phyloP scores from a whole-genome alignment of 176 grass and related monocot species.

The Tillandsia fasciculata region DNA sequence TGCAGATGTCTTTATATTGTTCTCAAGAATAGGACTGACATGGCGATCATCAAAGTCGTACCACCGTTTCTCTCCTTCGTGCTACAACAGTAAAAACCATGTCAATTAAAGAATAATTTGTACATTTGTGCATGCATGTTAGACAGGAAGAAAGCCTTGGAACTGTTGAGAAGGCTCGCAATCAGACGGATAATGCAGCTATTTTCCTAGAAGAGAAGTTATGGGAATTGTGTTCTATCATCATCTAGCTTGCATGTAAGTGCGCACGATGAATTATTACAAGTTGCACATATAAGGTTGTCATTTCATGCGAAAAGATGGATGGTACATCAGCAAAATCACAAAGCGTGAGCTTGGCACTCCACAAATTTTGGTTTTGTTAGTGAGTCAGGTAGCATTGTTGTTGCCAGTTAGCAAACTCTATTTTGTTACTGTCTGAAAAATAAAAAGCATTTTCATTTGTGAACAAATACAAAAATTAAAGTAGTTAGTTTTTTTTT shows the following conservation, averaged over 20 bases:
- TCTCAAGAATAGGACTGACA: slow-evolving; percentile 51
- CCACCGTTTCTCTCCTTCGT: slow-evolving; percentile 64
- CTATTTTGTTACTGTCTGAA: too few species aligned
- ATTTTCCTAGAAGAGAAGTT: not conserved
- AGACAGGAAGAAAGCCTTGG: not conserved
- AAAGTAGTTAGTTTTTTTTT: too few species aligned
- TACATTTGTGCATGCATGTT: not conserved
- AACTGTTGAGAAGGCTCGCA: not conserved
- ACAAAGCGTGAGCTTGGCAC: too few species aligned
- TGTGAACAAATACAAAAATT: too few species aligned
- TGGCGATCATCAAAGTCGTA: slow-evolving; percentile 82
- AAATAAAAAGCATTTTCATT: too few species aligned
- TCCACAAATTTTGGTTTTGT: too few species aligned
- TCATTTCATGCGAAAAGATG: too few species aligned
- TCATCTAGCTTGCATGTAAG: not conserved
- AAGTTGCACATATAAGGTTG: too few species aligned
- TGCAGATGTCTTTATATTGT: slow-evolving; percentile 66
- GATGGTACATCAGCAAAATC: too few species aligned
- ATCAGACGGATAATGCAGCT: not conserved
- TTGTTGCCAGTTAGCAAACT: too few species aligned
- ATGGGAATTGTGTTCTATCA: not conserved
- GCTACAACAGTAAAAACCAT: slow-evolving; percentile 34
- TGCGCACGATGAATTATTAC: too few species aligned
- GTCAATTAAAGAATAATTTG: slow-evolving; percentile 16
- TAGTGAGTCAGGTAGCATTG: too few species aligned